phyloP scores from a whole-genome alignment of 2,329 filamentous ascomycete genomes.

The Phoma sp. region DNA sequence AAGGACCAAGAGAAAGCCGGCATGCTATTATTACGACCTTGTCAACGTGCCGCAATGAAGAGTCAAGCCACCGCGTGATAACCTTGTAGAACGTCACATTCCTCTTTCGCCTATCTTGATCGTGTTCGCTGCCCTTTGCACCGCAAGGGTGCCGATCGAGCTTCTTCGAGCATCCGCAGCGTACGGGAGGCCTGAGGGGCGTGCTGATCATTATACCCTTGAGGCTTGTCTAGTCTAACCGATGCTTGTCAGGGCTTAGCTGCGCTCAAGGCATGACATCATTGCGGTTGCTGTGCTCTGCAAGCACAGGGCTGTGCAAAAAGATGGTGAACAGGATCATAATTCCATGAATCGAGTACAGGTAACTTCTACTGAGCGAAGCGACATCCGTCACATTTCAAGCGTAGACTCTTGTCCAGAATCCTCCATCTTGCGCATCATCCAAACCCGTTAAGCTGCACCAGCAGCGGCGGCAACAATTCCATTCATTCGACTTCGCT shows the following conservation, averaged over 20 bases:
- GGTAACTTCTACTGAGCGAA: background rate
- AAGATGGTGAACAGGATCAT: too few species aligned
- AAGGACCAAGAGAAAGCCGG: too few species aligned
- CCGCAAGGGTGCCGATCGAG: background rate
- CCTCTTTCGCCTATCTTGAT: too few species aligned
- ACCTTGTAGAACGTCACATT: background rate
- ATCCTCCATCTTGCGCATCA: background rate
- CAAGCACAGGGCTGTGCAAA: too few species aligned
- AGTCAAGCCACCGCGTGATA: background rate
- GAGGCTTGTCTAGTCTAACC: background rate
- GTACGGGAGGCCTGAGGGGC: background rate
- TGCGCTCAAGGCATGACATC: background rate
- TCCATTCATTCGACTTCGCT: background rate
- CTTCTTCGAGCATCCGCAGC: background rate
- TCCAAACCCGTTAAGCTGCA: background rate
- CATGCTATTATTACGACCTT: background rate
- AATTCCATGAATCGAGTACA: too few species aligned
- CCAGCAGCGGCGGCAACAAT: conserved; percentile 6
- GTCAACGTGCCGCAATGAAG: background rate
- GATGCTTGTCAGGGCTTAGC: conserved; percentile 1
- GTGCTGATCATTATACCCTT: background rate
- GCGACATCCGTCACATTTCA: background rate
- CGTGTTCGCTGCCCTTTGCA: background rate
- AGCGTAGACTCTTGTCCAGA: background rate
- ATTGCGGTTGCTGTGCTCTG: background rate